Evolutionary conservation across 345 rosid genomes (phyloP).

Genomic region (Brassica incana): DNA sequence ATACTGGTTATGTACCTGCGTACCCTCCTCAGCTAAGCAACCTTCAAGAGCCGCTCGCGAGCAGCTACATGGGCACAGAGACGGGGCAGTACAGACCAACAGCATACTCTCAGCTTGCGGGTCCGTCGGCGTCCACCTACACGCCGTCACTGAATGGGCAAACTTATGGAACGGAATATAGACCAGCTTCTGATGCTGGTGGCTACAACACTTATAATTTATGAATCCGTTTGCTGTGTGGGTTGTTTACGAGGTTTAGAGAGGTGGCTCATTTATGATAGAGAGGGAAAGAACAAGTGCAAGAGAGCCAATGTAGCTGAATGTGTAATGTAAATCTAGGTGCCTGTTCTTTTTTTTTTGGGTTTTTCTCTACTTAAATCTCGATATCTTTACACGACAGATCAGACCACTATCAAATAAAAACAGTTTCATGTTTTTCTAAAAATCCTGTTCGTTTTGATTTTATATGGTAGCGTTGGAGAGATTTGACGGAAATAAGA

Average conservation of each 20-base stretch:
- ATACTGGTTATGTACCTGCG: slow-evolving; percentile 35
- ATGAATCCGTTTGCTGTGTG: slow-evolving; percentile 6
- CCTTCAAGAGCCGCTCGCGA: slow-evolving; percentile 30
- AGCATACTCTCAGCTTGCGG: slow-evolving; percentile 32
- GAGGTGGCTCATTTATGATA: slow-evolving; percentile 15
- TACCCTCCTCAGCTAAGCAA: slow-evolving; percentile 39
- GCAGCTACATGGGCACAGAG: slow-evolving; percentile 35
- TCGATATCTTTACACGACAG: slow-evolving; percentile 9
- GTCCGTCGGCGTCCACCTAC: slow-evolving; percentile 22
- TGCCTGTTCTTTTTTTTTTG: not conserved
- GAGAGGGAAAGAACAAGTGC: slow-evolving; percentile 12
- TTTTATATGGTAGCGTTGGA: not conserved
- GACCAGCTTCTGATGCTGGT: slow-evolving; percentile 36
- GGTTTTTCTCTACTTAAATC: not conserved
- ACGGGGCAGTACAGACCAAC: slow-evolving; percentile 31
- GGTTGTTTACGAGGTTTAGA: not conserved
- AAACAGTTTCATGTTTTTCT: not conserved
- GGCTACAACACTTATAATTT: slow-evolving; percentile 36
- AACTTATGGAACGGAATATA: slow-evolving; percentile 37
- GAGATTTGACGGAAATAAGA: not conserved
- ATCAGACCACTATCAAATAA: slow-evolving; percentile 7
- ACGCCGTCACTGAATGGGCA: slow-evolving; percentile 24
- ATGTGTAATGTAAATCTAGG: slow-evolving; percentile 27
- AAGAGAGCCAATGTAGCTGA: slow-evolving; percentile 31
- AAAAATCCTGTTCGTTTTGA: not conserved